Conservation (phyloP, 805 yeast species). For the Nakazawaea molendinolei region DNA sequence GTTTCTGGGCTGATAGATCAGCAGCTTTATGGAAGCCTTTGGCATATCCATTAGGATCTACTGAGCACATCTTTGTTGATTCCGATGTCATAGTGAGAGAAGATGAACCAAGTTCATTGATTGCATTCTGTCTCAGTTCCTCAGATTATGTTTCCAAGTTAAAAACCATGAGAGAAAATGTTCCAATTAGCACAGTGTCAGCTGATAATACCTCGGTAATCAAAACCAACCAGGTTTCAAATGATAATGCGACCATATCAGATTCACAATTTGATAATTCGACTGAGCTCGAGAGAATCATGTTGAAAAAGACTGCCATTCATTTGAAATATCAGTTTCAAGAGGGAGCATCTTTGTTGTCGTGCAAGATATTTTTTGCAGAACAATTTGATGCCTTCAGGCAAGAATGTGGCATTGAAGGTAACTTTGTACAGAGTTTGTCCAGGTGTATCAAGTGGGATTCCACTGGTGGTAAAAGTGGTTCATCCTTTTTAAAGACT, state of each 20-base stretch:
- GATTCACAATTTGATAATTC: constrained; percentile 12
- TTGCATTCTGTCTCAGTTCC: constrained; percentile 87
- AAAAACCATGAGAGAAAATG: constrained; percentile 13
- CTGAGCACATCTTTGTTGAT: constrained; percentile 90
- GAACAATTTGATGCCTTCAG: constrained; percentile 96
- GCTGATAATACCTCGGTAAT: constrained; percentile 5
- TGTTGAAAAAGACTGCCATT: constrained; percentile 79
- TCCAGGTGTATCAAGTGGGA: constrained; percentile 95
- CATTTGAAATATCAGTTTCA: constrained; percentile 90
- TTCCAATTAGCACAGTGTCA: constrained; percentile 8
- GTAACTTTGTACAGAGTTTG: constrained; percentile 77
- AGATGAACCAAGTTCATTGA: constrained; percentile 91
- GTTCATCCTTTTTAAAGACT: constrained; percentile 89
- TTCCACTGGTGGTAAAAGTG: constrained; percentile 93
- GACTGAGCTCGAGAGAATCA: constrained; percentile 48
- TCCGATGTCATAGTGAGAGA: constrained; percentile 91
- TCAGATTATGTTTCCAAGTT: constrained; percentile 56
- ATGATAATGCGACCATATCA: constrained; percentile 14
- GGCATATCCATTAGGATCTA: constrained; percentile 69
- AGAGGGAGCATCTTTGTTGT: constrained; percentile 74
- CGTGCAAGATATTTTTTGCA: constrained; percentile 91
- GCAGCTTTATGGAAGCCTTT: constrained; percentile 93
- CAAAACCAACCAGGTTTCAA: constrained; percentile 20
- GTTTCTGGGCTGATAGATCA: constrained; percentile 96
- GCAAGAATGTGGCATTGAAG: constrained; percentile 70